Conservation (phyloP, 768 basidiomycete species). For the Phlebiopsis gigantea region DNA sequence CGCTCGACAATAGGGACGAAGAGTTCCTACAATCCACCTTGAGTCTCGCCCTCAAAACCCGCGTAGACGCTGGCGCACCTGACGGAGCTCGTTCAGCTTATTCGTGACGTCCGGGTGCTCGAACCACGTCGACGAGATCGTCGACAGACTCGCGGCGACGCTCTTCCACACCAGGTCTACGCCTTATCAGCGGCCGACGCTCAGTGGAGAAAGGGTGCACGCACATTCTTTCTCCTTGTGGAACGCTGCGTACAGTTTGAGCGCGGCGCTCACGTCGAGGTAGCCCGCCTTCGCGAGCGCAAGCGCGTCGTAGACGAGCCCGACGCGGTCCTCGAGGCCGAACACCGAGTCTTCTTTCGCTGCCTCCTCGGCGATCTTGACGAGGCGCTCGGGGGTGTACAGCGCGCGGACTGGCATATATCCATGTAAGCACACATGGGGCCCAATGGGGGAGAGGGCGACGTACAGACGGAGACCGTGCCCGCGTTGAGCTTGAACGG, state of each 20-base stretch:
- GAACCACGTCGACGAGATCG: conserved; percentile 74
- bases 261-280: conserved; percentile 65
- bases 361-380: conserved; percentile 75
- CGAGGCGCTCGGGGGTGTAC: conserved; percentile 77
- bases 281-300: conserved; percentile 81
- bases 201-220: conserved; percentile 18
- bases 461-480: conserved; percentile 84
- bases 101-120: conserved; percentile 56
- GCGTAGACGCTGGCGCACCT: too few species aligned
- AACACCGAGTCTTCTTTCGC: conserved; percentile 61
- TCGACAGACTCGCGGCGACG: conserved; percentile 50
- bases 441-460: neutral
- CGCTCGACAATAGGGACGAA: conserved; percentile 73
- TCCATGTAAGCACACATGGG: neutral
- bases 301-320: conserved; percentile 78
- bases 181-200: neutral
- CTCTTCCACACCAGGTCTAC: conserved; percentile 80
- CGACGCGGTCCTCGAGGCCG: conserved; percentile 82
- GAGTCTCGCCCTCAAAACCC: too few species aligned
- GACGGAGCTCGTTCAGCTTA: conserved; percentile 54
- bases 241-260: conserved; percentile 67
- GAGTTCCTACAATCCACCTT: conserved; percentile 37
- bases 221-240: conserved; percentile 73
- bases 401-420: conserved; percentile 64
- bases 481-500: conserved; percentile 89